Conservation (phyloP, 2,329 filamentous ascomycete species). For the Fusarium ramigenum region DNA sequence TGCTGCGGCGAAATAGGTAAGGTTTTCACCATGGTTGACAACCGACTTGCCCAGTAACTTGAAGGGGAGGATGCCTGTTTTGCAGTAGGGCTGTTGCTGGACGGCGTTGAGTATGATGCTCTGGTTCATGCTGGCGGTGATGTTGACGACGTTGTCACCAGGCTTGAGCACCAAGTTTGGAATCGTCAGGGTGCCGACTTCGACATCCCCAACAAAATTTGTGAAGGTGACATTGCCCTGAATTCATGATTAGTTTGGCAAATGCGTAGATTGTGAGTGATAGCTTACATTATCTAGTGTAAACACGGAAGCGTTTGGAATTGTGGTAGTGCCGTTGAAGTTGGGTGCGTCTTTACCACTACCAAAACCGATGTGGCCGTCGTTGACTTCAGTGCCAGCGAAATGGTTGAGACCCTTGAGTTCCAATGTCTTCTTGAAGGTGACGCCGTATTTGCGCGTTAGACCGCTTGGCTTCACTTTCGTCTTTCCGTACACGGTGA, state of each 20-base stretch:
- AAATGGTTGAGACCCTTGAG: constrained; percentile 65
- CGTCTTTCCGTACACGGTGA: constrained; percentile 63
- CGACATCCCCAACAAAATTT: constrained; percentile 61
- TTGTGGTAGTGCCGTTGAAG: constrained; percentile 66
- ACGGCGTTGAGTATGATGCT: constrained; percentile 53
- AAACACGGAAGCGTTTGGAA: constrained; percentile 72
- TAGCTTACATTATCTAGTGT: constrained; percentile 69
- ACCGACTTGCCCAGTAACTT: constrained; percentile 63
- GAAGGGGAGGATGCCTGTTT: constrained; percentile 63
- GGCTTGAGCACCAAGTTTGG: constrained; percentile 67
- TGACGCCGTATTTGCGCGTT: constrained; percentile 57
- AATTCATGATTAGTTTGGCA: constrained; percentile 3
- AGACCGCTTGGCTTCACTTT: constrained; percentile 61
- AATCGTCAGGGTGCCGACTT: constrained; percentile 66
- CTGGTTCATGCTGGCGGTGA: constrained; percentile 65
- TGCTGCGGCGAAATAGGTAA: constrained; percentile 66
- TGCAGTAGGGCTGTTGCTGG: constrained; percentile 60
- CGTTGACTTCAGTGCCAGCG: constrained; percentile 61
- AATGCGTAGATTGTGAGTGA: not conserved
- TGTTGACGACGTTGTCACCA: constrained; percentile 64
- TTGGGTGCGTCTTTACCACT: constrained; percentile 60
- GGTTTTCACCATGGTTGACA: constrained; percentile 58
- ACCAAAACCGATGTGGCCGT: constrained; percentile 58
- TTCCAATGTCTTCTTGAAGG: constrained; percentile 65
- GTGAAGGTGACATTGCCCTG: constrained; percentile 71